Evolutionary conservation across 2,329 filamentous ascomycete genomes (phyloP).

Genomic region (Penicillium vulpinum): DNA sequence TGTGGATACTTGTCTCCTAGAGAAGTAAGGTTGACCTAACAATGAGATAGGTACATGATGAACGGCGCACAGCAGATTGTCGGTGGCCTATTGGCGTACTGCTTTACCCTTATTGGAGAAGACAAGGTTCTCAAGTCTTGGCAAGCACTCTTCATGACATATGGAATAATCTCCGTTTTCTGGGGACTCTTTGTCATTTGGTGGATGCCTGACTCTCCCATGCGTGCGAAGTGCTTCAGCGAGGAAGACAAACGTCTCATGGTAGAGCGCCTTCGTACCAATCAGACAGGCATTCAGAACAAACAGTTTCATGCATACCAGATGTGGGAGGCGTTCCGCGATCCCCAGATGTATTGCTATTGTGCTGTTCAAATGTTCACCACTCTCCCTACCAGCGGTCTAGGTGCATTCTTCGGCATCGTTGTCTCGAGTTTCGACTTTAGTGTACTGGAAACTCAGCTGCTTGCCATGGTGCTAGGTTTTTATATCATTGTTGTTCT

Average conservation of each 20-base stretch:
- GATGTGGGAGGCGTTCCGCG: constrained; percentile 58
- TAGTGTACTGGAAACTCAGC: constrained; percentile 64
- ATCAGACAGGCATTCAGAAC: constrained; percentile 64
- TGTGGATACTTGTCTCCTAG: not conserved
- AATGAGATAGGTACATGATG: constrained; percentile 63
- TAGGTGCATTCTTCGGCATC: constrained; percentile 72
- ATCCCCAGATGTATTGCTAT: constrained; percentile 68
- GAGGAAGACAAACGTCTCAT: constrained; percentile 66
- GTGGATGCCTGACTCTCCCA: constrained; percentile 68
- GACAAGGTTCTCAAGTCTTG: constrained; percentile 60
- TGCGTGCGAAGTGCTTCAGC: constrained; percentile 68
- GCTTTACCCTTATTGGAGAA: constrained; percentile 51
- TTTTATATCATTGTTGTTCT: constrained; percentile 72
- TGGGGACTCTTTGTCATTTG: constrained; percentile 65
- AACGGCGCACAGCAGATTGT: constrained; percentile 73
- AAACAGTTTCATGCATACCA: constrained; percentile 55
- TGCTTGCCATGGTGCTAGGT: constrained; percentile 71
- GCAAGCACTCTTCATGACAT: constrained; percentile 68
- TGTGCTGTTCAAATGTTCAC: constrained; percentile 68
- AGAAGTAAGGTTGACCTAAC: not conserved
- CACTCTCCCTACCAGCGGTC: constrained; percentile 69
- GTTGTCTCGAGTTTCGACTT: constrained; percentile 72
- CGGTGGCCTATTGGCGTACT: constrained; percentile 66
- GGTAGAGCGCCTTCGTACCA: constrained; percentile 60
- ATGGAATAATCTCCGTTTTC: constrained; percentile 63